A percentile compares a stretch with the other conserved stretches of the same genome.
phyloP scores from a whole-genome alignment of 2,329 filamentous ascomycete species.

The Sporothrix schenckii region DNA sequence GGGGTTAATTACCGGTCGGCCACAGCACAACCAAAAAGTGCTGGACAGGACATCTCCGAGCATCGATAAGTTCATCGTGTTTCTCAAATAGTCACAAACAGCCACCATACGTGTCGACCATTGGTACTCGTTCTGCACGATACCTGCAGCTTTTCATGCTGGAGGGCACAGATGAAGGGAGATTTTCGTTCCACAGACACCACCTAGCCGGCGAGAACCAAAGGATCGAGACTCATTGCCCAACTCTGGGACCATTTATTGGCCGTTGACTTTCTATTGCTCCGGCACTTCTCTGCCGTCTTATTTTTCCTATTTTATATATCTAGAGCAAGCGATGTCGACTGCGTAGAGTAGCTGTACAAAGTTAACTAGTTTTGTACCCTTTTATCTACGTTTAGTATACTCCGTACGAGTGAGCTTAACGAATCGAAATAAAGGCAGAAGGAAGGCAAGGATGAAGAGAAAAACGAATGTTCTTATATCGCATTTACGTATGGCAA shows the following conservation, averaged over 20 bases:
- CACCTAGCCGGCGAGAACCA: constrained; percentile 17
- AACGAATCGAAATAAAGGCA: too few relatives aligned
- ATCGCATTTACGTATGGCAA: too few relatives aligned
- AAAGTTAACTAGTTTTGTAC: too few relatives aligned
- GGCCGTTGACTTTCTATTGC: neutral
- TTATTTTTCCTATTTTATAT: neutral
- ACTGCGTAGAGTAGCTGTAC: too few relatives aligned
- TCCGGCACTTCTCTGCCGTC: constrained; percentile 5
- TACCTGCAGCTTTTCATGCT: constrained; percentile 16
- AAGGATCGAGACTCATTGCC: neutral
- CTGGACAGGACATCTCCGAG: too few relatives aligned
- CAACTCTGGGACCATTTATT: constrained; percentile 4
- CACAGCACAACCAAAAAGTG: neutral
- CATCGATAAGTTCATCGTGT: neutral
- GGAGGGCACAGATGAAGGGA: constrained; percentile 23
- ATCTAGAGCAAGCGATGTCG: too few relatives aligned
- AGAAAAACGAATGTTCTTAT: too few relatives aligned
- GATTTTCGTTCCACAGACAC: constrained; percentile 20
- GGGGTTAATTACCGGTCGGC: neutral
- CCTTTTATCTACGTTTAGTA: too few relatives aligned
- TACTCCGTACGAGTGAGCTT: too few relatives aligned
- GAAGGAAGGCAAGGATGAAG: too few relatives aligned
- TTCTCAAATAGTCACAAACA: neutral
- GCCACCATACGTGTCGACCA: neutral
- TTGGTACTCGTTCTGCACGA: neutral